phyloP scores from a whole-genome alignment of 2,329 filamentous ascomycete species.

The Neurospora sp. region DNA sequence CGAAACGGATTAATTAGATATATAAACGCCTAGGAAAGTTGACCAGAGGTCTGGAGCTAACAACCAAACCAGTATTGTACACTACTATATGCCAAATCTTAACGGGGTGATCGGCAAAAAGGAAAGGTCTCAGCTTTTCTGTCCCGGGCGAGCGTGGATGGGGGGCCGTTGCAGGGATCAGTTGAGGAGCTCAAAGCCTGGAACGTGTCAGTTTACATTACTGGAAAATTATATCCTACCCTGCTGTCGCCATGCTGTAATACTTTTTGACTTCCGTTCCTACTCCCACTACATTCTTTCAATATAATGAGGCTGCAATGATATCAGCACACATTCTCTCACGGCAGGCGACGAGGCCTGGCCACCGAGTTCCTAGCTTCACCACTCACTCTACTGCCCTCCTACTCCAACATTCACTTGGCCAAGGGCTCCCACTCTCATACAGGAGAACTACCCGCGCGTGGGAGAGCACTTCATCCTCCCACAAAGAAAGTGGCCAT shows the following conservation, averaged over 20 bases:
- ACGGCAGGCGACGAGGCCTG: constrained; percentile 25
- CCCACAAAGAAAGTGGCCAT: constrained; percentile 61
- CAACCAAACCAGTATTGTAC: no score
- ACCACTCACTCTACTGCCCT: neutral
- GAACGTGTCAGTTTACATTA: neutral
- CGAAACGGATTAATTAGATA: no score
- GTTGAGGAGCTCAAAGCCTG: neutral
- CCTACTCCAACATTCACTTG: neutral
- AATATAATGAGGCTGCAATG: constrained; percentile 18
- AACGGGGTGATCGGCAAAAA: no score
- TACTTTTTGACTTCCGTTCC: no score
- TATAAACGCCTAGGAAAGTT: no score
- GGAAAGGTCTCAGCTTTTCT: no score
- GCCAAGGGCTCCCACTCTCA: neutral
- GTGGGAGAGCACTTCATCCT: constrained; percentile 32
- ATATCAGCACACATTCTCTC: constrained; percentile 22
- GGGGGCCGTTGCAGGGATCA: neutral
- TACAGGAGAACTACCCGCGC: neutral
- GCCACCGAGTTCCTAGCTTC: constrained; percentile 12
- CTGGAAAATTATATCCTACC: neutral
- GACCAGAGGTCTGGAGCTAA: no score
- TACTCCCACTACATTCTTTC: neutral
- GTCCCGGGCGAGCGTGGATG: neutral
- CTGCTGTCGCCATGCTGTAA: neutral
- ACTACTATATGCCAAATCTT: no score